A percentile compares a stretch with the other conserved stretches of the same genome.
These are phyloP conservation scores for Straminergon stramineum DNA, from an alignment of 225 moss, liverwort and hornwort genomes.

Conservation along the genomic window DNA sequence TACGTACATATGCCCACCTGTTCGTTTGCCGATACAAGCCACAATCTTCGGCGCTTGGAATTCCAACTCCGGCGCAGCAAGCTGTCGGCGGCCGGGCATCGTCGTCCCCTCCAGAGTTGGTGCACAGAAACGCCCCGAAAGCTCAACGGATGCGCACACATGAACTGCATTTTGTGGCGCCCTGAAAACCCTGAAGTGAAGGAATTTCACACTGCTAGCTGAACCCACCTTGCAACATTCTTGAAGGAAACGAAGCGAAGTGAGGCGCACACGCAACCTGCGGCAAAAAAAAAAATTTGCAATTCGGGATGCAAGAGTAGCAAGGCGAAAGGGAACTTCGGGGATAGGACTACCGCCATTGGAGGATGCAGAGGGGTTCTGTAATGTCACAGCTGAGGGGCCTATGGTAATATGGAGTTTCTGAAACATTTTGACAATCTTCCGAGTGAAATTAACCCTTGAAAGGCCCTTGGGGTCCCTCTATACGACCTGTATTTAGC, in stretches of 20 bases:
- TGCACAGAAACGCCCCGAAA: neutral
- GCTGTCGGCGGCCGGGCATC: neutral
- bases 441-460: neutral
- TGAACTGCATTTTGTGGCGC: slow-evolving; percentile 12
- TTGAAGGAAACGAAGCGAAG: neutral
- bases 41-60: slow-evolving; percentile 1
- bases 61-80: neutral
- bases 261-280: neutral
- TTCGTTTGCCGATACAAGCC: slow-evolving; percentile 9
- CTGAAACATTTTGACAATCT: neutral
- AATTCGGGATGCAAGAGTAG: neutral
- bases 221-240: slow-evolving; percentile 2
- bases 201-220: neutral
- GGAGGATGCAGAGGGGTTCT: neutral
- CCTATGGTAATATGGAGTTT: neutral
- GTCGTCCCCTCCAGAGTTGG: slow-evolving; percentile 12
- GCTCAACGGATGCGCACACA: slow-evolving; percentile 13
- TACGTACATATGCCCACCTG: slow-evolving; percentile 9
- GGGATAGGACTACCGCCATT: neutral
- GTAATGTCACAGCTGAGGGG: neutral
- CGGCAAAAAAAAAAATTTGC: neutral
- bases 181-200: neutral
- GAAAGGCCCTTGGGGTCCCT: too few species aligned
- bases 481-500: too few species aligned
- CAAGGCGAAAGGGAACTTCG: neutral